phyloP scores from a whole-genome alignment of 31 red algal genomes.

The Porphyra umbilicalis region DNA sequence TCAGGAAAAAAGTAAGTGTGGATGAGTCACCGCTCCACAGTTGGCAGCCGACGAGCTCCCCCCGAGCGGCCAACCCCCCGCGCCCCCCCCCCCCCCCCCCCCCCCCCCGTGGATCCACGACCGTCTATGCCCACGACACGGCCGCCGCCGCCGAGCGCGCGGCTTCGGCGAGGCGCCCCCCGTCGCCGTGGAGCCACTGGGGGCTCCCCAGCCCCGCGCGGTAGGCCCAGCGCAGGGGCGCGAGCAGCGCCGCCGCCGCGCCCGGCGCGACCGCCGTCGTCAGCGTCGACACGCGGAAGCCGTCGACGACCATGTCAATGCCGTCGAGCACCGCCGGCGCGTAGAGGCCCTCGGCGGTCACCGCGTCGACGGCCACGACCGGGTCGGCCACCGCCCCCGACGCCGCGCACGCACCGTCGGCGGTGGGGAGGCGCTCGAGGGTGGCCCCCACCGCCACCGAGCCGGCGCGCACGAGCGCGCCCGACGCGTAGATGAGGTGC shows the following conservation, averaged over 20 bases:
- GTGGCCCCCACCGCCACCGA: conserved; percentile 26
- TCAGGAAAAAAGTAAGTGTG: too few relatives aligned
- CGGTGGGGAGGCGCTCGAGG: conserved; percentile 8
- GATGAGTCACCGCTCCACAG: too few relatives aligned
- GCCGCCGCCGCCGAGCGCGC: too few relatives aligned
- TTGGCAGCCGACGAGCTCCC: too few relatives aligned
- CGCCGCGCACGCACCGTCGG: conserved; percentile 2
- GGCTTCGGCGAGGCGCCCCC: too few relatives aligned
- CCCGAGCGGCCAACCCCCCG: too few relatives aligned
- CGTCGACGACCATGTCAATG: conserved; percentile 9
- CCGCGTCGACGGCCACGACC: conserved; percentile 16
- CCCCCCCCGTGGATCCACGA: too few relatives aligned
- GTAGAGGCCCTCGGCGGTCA: conserved; percentile 11
- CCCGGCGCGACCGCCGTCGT: conserved; percentile 1
- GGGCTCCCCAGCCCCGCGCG: too few relatives aligned
- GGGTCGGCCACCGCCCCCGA: not conserved
- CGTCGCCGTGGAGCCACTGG: too few relatives aligned
- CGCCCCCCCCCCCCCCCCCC: too few relatives aligned
- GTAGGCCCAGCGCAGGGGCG: not conserved
- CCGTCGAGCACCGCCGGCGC: conserved; percentile 38
- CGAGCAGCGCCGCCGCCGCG: not conserved
- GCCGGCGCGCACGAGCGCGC: conserved; percentile 7
- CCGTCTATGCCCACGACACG: too few relatives aligned
- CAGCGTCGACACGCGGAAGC: not conserved
- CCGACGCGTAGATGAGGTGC: conserved; percentile 48